Base-by-base conservation (phyloP, 139 green algal species). In the Chlorella vulgaris region DNA sequence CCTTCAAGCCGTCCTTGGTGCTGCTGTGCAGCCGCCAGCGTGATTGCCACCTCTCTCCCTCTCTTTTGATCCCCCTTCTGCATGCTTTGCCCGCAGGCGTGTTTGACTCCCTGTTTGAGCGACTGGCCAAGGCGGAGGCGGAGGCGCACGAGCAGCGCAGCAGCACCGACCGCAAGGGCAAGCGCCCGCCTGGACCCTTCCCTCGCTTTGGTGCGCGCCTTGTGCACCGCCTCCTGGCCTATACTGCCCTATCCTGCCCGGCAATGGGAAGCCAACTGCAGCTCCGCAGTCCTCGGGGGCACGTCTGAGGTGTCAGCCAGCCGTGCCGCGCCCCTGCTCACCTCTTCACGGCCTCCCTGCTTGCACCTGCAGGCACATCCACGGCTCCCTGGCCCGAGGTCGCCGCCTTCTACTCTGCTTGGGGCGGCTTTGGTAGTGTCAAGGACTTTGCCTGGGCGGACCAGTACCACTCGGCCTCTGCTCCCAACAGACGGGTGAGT, bases 361-460 rank as follows among this genome's bases (percentile, higher is more conserved):
- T 3, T 35, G 10, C 2, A 33, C 38, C 2, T 62, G 42, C 86
- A 78, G 87, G 91, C 43, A 76, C 33, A 7, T 86, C 78, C 24
- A 58, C 39, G 2, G 78, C 85, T 0, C 51, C 82, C 7, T 88
- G 85, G 47, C 63, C 81, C 0, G 81, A 92, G 36, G 94, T 98
- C 10, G 79, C 81, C 0, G 74, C 84, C 18, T 99, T 99, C 83
- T 99, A 99, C 83, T 58, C 76, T 33, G 76, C 83, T 66, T 99
- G 96, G 95, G 31, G n/a, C 4, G 83, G 86, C 83, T 99, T 98
- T 74, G 74, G 82, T 29, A 96, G 93, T 1, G 58, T 74, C 33
- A 94, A 95, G 81, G 87, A 89, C 76, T 99, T 98, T 88, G 84
- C 90, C 0, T 99, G 96, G 95, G 86, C 89, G 0, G 93, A 98